Evolutionary conservation across 1,139 yeast genomes (phyloP).

Genomic region (Geotrichum australiense): DNA sequence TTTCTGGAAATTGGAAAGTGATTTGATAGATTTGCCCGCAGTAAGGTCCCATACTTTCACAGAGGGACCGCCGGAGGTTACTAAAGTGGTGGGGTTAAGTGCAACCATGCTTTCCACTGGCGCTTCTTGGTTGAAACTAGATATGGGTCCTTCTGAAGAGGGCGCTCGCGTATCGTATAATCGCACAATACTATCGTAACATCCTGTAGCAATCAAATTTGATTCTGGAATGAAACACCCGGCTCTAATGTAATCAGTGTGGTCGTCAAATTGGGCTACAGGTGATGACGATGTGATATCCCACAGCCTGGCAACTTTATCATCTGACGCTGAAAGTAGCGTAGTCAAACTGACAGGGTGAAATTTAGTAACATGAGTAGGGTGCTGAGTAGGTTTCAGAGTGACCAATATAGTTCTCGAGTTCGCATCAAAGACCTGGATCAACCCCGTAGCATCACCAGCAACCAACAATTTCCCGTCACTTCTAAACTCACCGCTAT

Average conservation of each 20-base stretch:
- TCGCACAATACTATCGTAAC: slow-evolving; percentile 83
- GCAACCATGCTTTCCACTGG: slow-evolving; percentile 90
- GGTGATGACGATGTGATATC: slow-evolving; percentile 78
- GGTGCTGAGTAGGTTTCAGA: slow-evolving; percentile 72
- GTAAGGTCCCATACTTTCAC: slow-evolving; percentile 91
- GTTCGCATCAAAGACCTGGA: slow-evolving; percentile 75
- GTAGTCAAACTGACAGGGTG: slow-evolving; percentile 68
- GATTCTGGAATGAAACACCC: slow-evolving; percentile 73
- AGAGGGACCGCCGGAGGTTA: slow-evolving; percentile 77
- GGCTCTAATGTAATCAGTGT: slow-evolving; percentile 82
- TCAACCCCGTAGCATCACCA: slow-evolving; percentile 82
- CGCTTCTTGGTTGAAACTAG: slow-evolving; percentile 49
- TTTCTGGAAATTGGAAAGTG: slow-evolving; percentile 77
- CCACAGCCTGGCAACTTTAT: slow-evolving; percentile 75
- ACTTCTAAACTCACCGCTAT: slow-evolving; percentile 71
- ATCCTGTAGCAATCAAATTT: slow-evolving; percentile 81
- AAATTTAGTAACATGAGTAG: slow-evolving; percentile 92
- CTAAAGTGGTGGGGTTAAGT: slow-evolving; percentile 68
- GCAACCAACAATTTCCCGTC: slow-evolving; percentile 84
- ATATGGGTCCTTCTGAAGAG: slow-evolving; percentile 39
- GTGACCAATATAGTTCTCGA: slow-evolving; percentile 77
- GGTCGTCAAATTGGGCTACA: slow-evolving; percentile 61
- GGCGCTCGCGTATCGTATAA: slow-evolving; percentile 76
- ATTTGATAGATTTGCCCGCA: slow-evolving; percentile 57
- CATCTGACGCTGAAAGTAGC: slow-evolving; percentile 85